Conservation (phyloP, 768 basidiomycete genomes). For the Trametopsis cervina region DNA sequence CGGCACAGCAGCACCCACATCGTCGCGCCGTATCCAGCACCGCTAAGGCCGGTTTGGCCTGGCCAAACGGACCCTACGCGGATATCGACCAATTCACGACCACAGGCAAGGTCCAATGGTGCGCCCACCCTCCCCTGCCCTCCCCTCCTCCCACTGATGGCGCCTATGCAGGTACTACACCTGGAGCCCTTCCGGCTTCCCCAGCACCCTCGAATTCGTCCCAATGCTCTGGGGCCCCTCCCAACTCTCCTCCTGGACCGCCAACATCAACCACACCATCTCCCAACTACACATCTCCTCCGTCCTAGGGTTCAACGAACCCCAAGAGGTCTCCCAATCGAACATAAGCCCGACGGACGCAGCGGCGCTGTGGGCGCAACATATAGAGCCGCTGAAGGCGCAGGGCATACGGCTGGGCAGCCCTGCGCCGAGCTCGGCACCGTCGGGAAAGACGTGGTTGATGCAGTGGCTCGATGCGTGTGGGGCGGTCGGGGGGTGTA, state of each 20-base stretch:
- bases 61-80: constrained; percentile 37
- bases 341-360: constrained; percentile 42
- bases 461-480: constrained; percentile 45
- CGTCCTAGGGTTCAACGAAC: constrained; percentile 51
- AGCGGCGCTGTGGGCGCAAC: constrained; percentile 42
- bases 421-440: constrained; percentile 46
- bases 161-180: constrained; percentile 42
- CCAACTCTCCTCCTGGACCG: constrained; percentile 32
- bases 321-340: constrained; percentile 39
- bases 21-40: constrained; percentile 19
- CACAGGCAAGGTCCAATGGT: constrained; percentile 48
- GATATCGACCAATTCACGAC: constrained; percentile 35
- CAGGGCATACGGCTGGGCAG: constrained; percentile 43
- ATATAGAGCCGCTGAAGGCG: constrained; percentile 43
- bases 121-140: constrained; percentile 11
- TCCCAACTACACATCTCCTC: constrained; percentile 30
- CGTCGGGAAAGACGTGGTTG: constrained; percentile 48
- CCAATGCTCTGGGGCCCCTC: constrained; percentile 49
- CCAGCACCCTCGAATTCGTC: constrained; percentile 42
- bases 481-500: constrained; percentile 40
- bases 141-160: background rate
- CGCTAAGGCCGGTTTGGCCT: constrained; percentile 45
- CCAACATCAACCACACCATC: constrained; percentile 36
- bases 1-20: too few species aligned
- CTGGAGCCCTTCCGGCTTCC: constrained; percentile 33